Evolutionary conservation across 73 alveolate genomes (phyloP).

Genomic region (Symbiodinium natans): DNA sequence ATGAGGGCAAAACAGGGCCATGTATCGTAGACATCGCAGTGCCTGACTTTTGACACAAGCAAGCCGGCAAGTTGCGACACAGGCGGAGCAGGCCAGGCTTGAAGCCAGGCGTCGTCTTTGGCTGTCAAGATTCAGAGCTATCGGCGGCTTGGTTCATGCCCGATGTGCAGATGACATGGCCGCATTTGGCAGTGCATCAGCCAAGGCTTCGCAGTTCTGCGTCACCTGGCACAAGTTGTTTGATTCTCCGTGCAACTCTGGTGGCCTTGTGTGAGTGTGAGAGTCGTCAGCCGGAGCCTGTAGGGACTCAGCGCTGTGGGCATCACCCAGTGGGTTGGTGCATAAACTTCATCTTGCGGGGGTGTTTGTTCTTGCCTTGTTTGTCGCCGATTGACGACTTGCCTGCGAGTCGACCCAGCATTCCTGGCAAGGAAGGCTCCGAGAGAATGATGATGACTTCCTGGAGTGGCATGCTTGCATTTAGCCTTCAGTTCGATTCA

Average conservation of each 20-base stretch:
- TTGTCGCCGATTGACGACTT: no score
- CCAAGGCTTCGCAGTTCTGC: constrained; percentile 33
- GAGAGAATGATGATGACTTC: background rate
- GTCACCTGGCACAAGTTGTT: background rate
- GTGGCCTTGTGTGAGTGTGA: background rate
- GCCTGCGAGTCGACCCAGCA: no score
- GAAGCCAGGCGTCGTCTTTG: background rate
- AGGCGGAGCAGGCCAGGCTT: background rate
- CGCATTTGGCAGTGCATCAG: no score
- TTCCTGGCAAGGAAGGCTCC: background rate
- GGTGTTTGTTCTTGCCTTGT: no score
- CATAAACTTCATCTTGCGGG: background rate
- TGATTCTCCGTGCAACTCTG: no score
- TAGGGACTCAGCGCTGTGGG: no score
- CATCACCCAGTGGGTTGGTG: background rate
- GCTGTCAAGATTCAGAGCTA: background rate
- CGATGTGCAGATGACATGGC: no score
- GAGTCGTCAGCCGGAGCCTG: background rate
- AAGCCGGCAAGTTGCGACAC: background rate
- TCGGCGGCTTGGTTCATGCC: background rate
- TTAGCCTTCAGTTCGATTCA: no score
- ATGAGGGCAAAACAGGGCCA: background rate
- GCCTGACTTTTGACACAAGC: background rate
- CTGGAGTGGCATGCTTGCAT: background rate
- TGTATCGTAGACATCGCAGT: no score